A percentile compares a stretch with the other conserved stretches of the same genome.
These are phyloP conservation scores for Capsicum baccatum DNA, from an alignment of 257 asterid species.

Conservation along the genomic window DNA sequence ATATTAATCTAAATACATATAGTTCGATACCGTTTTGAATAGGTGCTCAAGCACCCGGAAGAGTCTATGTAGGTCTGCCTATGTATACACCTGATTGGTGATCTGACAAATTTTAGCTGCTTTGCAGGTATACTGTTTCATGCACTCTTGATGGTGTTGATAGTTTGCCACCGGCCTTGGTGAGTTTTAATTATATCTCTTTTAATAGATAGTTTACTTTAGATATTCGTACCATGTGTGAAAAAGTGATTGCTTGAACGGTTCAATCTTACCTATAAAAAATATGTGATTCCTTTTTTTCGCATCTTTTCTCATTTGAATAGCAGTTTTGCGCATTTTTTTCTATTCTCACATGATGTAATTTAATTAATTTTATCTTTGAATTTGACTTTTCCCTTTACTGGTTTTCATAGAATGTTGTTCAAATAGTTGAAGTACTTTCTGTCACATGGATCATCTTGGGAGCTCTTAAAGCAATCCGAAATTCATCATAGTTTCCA, in stretches of 20 bases:
- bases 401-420: slow-evolving; percentile 1
- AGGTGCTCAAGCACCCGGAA: too few species aligned
- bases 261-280: background rate
- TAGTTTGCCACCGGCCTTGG: slow-evolving; percentile 55
- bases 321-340: background rate
- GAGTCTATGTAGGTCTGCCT: too few species aligned
- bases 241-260: slow-evolving; percentile 23
- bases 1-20: too few species aligned
- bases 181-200: slow-evolving; percentile 39
- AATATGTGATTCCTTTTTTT: slow-evolving; percentile 24
- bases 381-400: background rate
- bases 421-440: slow-evolving; percentile 6
- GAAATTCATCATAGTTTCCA: background rate
- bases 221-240: background rate
- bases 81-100: slow-evolving; percentile 12
- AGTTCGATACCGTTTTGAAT: too few species aligned
- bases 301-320: background rate
- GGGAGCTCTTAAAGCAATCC: background rate
- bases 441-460: background rate
- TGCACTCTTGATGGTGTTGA: slow-evolving; percentile 67
- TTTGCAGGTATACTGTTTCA: slow-evolving; percentile 31
- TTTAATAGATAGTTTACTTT: background rate
- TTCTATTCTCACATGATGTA: background rate
- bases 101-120: background rate
- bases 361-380: background rate